Conservation (phyloP, 228 moss, liverwort and hornwort species). For the Sphagnum fallax region DNA sequence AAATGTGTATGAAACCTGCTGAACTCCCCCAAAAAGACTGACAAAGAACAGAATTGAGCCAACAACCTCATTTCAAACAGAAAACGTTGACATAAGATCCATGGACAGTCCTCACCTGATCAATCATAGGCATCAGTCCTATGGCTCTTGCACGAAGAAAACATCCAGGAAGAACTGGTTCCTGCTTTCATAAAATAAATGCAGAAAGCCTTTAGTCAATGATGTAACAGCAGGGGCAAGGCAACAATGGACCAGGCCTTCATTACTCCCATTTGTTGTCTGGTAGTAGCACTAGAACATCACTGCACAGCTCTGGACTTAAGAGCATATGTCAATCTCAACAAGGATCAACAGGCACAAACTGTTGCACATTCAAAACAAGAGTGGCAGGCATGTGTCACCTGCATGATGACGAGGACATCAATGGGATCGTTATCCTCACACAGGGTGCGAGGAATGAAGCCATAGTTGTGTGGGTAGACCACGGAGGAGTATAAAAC, state of each 20-base stretch:
- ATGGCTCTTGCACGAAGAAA: constrained; percentile 57
- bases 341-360: background rate
- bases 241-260: no score
- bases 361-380: background rate
- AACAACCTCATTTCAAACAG: no score
- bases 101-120: constrained; percentile 22
- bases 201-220: no score
- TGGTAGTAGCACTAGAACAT: no score
- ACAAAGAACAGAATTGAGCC: no score
- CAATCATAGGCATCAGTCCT: constrained; percentile 55
- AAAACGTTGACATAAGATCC: no score
- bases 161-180: constrained; percentile 42
- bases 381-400: background rate
- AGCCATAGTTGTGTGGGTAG: constrained; percentile 93
- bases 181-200: constrained; percentile 2
- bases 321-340: no score
- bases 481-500: constrained; percentile 88
- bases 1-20: no score
- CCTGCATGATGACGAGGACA: constrained; percentile 91
- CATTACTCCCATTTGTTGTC: no score
- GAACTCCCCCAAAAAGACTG: no score
- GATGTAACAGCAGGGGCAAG: no score
- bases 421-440: constrained; percentile 93
- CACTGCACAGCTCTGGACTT: no score
- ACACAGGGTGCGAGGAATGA: constrained; percentile 91